These are phyloP conservation scores for Hansenula lynferdii DNA, from an alignment of 1,139 yeast genomes.

Conservation along the genomic window DNA sequence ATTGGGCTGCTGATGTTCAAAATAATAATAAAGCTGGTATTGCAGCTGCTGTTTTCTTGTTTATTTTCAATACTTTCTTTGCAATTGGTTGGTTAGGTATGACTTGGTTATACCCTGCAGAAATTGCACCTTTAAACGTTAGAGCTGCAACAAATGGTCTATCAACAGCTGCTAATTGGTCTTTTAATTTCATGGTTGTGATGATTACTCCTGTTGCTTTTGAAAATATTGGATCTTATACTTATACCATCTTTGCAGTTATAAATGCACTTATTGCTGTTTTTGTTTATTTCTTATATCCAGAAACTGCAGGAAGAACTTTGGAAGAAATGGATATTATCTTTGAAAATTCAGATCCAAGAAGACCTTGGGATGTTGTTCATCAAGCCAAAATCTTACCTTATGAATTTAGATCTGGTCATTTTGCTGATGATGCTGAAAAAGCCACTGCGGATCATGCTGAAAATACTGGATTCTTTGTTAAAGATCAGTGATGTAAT, in stretches of 20 bases:
- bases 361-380: constrained; percentile 1
- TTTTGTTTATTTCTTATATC: constrained; percentile 59
- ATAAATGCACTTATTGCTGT: constrained; percentile 47
- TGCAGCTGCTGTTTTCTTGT: constrained; percentile 47
- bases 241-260: constrained; percentile 34
- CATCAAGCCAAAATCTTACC: not conserved
- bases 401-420: not conserved
- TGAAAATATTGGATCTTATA: constrained; percentile 35
- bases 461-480: not conserved
- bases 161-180: constrained; percentile 49
- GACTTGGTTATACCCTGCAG: constrained; percentile 43
- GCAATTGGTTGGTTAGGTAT: constrained; percentile 33
- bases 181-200: constrained; percentile 41
- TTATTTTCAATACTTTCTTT: constrained; percentile 37
- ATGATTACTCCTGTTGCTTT: constrained; percentile 45
- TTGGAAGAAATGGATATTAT: constrained; percentile 62
- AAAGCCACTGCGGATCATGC: not conserved
- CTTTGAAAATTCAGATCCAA: constrained; percentile 32
- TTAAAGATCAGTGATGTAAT: not conserved
- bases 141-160: constrained; percentile 38
- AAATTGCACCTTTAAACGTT: constrained; percentile 36
- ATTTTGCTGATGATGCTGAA: not conserved
- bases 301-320: constrained; percentile 61
- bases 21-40: constrained; percentile 28
- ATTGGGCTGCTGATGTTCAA: constrained; percentile 26